phyloP scores from a whole-genome alignment of 495 filamentous ascomycete genomes.

The Umbilicaria muhlenbergii region DNA sequence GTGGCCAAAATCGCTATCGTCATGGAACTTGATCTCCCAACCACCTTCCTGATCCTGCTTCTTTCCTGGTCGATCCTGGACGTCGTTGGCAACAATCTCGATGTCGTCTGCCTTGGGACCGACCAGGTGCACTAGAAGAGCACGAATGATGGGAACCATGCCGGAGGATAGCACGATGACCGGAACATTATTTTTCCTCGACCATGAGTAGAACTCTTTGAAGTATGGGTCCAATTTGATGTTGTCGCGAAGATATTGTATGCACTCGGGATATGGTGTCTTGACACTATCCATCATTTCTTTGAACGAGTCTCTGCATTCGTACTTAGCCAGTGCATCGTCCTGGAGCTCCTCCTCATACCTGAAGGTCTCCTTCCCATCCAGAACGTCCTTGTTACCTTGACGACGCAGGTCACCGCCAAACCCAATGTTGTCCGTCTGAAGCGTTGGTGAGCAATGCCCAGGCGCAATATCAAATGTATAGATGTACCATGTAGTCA shows the following conservation, averaged over 20 bases:
- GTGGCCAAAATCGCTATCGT: conserved; percentile 79
- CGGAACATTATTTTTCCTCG: conserved; percentile 63
- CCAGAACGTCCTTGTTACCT: conserved; percentile 57
- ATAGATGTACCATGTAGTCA: conserved; percentile 53
- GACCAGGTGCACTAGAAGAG: conserved; percentile 61
- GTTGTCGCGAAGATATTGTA: conserved; percentile 56
- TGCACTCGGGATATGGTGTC: conserved; percentile 66
- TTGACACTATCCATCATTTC: conserved; percentile 71
- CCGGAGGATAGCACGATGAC: conserved; percentile 82
- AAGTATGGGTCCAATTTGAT: conserved; percentile 81
- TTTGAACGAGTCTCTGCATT: conserved; percentile 55
- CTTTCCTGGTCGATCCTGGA: conserved; percentile 49
- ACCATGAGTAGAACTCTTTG: conserved; percentile 72
- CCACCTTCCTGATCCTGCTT: conserved; percentile 61
- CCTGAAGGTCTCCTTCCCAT: conserved; percentile 55
- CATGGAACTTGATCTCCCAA: conserved; percentile 79
- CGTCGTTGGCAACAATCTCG: conserved; percentile 74
- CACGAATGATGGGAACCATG: conserved; percentile 83
- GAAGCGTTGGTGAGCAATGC: conserved; percentile 6
- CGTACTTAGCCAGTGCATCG: neutral
- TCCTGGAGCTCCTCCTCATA: conserved; percentile 13
- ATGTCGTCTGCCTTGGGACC: conserved; percentile 59
- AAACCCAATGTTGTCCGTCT: conserved; percentile 85
- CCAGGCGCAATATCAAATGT: neutral
- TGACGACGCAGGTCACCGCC: conserved; percentile 47